Evolutionary conservation across 225 moss, liverwort and hornwort species (phyloP), one percentile per base, ranked within the genome.

Genomic region (Physcomitrium patens): DNA sequence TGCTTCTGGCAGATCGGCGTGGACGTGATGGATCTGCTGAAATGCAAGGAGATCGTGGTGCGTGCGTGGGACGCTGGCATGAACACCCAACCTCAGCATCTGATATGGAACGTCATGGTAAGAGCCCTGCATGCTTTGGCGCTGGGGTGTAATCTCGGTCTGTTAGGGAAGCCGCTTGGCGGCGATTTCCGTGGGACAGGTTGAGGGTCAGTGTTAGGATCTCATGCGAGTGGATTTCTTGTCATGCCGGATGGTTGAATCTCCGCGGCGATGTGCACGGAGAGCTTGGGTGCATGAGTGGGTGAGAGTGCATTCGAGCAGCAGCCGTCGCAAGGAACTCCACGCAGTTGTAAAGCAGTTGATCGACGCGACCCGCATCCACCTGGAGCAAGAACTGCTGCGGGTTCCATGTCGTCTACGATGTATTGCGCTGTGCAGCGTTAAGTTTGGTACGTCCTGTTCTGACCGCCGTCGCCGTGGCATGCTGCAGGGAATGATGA

Each of bases 71-170:
- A 99, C 60, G 28, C 82, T 16, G 69, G 74, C 50, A 86, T 94
- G 87, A 99, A 99, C 70, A 89, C 73, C 9, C 97, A 99, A 69
- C 89, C 97, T 3, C 89, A 99, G 68, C 79, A 85, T 18, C 81
- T 99, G 55, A 94, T 85, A 16, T 99, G 97, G 97, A 99, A 99
- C 67, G 91, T 95, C 13, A 99, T 99, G 97, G 97, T 97, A 80
- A 11, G 47, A 31, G 14, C 0, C 3, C 6, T 8, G 12, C 62
- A 1, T 37, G 31, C 31, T 37, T 37, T 3, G 31, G 31, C 31
- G 31, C 31, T 37, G 5, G 5, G 4, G 31, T 37, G 1, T 4
- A 4, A 37, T 37, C 31, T 0, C 31, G 5, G 31, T 37, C 7
- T 4, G 1, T 4, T 37, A 2, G 31, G 31, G 5, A 37, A 37